Conservation (phyloP, 192 early-diverging fungal genomes). For the Helicostylum pulchrum region DNA sequence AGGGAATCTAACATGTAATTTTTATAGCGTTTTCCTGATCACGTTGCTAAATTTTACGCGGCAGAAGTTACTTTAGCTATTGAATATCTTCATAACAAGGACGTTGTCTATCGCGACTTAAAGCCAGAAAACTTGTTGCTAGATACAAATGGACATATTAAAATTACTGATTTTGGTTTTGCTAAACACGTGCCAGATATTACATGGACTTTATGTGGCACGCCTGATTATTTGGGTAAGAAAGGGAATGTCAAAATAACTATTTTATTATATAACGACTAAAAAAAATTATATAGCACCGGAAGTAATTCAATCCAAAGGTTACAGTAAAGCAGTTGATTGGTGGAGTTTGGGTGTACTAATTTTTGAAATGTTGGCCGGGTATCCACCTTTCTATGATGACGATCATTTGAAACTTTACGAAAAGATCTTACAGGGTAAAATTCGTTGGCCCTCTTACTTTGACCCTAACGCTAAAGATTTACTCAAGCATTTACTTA, state of each 20-base stretch:
- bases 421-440: constrained; percentile 86
- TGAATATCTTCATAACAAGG: constrained; percentile 70
- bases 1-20: no score
- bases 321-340: constrained; percentile 87
- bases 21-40: constrained; percentile 59
- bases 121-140: constrained; percentile 79
- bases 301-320: constrained; percentile 87
- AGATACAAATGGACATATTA: constrained; percentile 73
- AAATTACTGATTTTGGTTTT: constrained; percentile 84
- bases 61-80: constrained; percentile 71
- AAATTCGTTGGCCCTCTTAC: constrained; percentile 80
- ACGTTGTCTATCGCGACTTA: constrained; percentile 75
- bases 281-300: constrained; percentile 43
- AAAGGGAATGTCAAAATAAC: background rate
- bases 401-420: constrained; percentile 89
- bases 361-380: constrained; percentile 93
- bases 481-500: constrained; percentile 77
- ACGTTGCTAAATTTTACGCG: constrained; percentile 69
- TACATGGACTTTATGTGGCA: constrained; percentile 82
- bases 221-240: constrained; percentile 63
- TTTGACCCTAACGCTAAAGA: constrained; percentile 83
- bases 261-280: no score
- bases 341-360: constrained; percentile 93
- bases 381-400: constrained; percentile 92
- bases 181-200: constrained; percentile 75